A percentile compares a stretch with the other conserved stretches of the same genome.
These are phyloP conservation scores for Colletotrichum echinochloae DNA, from an alignment of 2,329 filamentous ascomycete genomes.

Conservation along the genomic window DNA sequence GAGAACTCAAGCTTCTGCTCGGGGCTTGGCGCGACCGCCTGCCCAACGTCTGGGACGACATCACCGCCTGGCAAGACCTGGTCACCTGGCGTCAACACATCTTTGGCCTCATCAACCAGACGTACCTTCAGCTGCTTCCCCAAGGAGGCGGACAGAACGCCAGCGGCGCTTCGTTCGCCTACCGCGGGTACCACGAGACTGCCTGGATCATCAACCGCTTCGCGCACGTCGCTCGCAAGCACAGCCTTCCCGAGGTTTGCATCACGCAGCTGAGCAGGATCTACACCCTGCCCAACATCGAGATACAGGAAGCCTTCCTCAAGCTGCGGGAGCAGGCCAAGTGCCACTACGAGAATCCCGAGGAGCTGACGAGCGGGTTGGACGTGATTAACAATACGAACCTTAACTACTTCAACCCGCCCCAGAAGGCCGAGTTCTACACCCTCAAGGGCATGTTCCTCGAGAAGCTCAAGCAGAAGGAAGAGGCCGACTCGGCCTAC, in stretches of 20 bases:
- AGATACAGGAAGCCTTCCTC: slow-evolving; percentile 98
- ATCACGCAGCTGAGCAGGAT: slow-evolving; percentile 97
- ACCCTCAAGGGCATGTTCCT: slow-evolving; percentile 99
- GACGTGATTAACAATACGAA: slow-evolving; percentile 99
- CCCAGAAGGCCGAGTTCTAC: slow-evolving; percentile 99
- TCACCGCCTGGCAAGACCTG: slow-evolving; percentile 98
- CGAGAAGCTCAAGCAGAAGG: slow-evolving; percentile 90
- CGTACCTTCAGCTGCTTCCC: slow-evolving; percentile 88
- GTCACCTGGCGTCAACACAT: slow-evolving; percentile 99
- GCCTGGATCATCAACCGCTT: slow-evolving; percentile 99
- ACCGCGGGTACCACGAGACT: slow-evolving; percentile 97
- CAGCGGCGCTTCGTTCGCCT: slow-evolving; percentile 92
- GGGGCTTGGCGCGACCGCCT: slow-evolving; percentile 95
- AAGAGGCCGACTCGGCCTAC: slow-evolving; percentile 93
- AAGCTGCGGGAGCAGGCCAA: slow-evolving; percentile 99
- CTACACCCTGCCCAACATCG: slow-evolving; percentile 98
- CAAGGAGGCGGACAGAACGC: slow-evolving; percentile 80
- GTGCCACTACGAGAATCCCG: slow-evolving; percentile 96
- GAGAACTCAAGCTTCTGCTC: slow-evolving; percentile 92
- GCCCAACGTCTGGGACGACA: slow-evolving; percentile 99
- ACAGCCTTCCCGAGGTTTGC: slow-evolving; percentile 95
- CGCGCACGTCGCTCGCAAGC: slow-evolving; percentile 96
- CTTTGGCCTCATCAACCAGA: slow-evolving; percentile 95
- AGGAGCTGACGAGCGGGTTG: slow-evolving; percentile 89
- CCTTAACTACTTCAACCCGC: slow-evolving; percentile 94